Base-by-base conservation (phyloP, 2,329 filamentous ascomycete genomes). In the Pezizomycotina sp. region DNA sequence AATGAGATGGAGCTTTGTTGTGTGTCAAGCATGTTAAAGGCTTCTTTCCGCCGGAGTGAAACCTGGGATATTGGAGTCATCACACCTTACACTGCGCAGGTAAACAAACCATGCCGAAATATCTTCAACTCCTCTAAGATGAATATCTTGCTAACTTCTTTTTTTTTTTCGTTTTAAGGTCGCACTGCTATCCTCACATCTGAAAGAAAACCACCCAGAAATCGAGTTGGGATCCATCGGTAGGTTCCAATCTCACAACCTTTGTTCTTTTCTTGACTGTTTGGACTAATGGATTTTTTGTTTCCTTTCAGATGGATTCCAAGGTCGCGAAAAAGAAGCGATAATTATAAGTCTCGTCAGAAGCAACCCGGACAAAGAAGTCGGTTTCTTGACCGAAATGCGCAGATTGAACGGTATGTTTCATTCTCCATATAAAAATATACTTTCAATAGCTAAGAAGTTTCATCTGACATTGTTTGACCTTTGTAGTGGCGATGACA, bases 211-310 rank as follows among this genome's bases (percentile, higher is more conserved):
- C 24, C 92, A 77, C 50, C 77, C 78, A 0, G 82, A 77, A 8
- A 72, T 98, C 32, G 89, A 98, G 57, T 65, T 98, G n/a, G 89
- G 89, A 21, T 92, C 82, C 51, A 81, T 98, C n/a, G n/a, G n/a
- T n/a, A n/a, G n/a, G n/a, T n/a, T n/a, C n/a, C n/a, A n/a, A n/a
- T n/a, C n/a, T n/a, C n/a, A n/a, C n/a, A n/a, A n/a, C n/a, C n/a
- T n/a, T n/a, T n/a, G n/a, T n/a, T n/a, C n/a, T n/a, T n/a, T n/a
- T n/a, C n/a, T n/a, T n/a, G n/a, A n/a, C n/a, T n/a, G n/a, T n/a
- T n/a, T n/a, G n/a, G n/a, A n/a, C n/a, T n/a, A n/a, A n/a, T n/a
- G n/a, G n/a, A n/a, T n/a, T n/a, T n/a, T n/a, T n/a, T n/a, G n/a
- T n/a, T n/a, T n/a, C n/a, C n/a, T n/a, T n/a, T n/a, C n/a, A 2